Conservation (phyloP, 495 filamentous ascomycete species). For the Jackrogersella multiformis region DNA sequence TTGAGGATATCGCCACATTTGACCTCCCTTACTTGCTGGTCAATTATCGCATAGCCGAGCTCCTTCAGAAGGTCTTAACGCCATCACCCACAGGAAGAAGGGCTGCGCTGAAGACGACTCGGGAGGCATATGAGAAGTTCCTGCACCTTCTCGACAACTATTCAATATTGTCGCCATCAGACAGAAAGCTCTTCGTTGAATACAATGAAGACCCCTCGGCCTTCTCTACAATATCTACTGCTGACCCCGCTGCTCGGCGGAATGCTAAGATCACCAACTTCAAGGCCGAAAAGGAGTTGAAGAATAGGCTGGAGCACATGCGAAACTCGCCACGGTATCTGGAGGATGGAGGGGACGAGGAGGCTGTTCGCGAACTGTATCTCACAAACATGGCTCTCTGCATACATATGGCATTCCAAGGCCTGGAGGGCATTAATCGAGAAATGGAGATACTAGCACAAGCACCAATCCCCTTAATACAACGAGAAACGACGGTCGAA, state of each 20-base stretch:
- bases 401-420: slow-evolving; percentile 83
- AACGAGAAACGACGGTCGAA: slow-evolving; percentile 43
- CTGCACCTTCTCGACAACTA: slow-evolving; percentile 81
- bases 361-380: slow-evolving; percentile 78
- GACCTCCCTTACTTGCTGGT: slow-evolving; percentile 74
- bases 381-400: slow-evolving; percentile 75
- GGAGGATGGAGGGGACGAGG: slow-evolving; percentile 69
- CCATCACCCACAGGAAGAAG: slow-evolving; percentile 69
- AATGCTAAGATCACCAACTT: slow-evolving; percentile 88
- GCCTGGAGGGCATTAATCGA: slow-evolving; percentile 81
- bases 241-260: slow-evolving; percentile 76
- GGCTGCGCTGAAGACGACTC: slow-evolving; percentile 66
- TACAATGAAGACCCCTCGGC: slow-evolving; percentile 71
- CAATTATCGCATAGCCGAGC: slow-evolving; percentile 47
- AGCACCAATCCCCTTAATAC: slow-evolving; percentile 65
- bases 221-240: slow-evolving; percentile 74
- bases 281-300: slow-evolving; percentile 85
- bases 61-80: slow-evolving; percentile 57
- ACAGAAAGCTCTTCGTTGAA: slow-evolving; percentile 75
- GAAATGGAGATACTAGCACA: slow-evolving; percentile 83
- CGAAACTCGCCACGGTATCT: slow-evolving; percentile 55
- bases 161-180: slow-evolving; percentile 69
- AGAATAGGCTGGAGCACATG: slow-evolving; percentile 74
- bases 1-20: slow-evolving; percentile 88
- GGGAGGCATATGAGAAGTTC: slow-evolving; percentile 77